Percentiles rank a stretch among this genome's conserved stretches.
Conservation (phyloP, 164 flowering plant species). For the Annona squamosa region DNA sequence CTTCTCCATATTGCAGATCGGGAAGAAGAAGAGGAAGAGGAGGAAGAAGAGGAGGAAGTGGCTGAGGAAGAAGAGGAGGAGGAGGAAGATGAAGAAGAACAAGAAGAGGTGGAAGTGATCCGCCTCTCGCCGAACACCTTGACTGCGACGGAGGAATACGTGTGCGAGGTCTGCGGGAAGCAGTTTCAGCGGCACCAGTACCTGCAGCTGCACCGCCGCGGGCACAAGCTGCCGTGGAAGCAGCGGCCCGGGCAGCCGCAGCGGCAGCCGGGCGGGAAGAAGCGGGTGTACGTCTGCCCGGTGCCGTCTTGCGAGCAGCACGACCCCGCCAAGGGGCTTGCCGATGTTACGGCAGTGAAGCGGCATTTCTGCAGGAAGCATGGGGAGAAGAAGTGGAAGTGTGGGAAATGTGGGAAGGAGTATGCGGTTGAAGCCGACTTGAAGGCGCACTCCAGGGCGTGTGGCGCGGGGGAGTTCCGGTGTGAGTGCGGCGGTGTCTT, state of each 20-base stretch:
- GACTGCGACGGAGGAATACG: conserved; percentile 79
- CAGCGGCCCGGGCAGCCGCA: conserved; percentile 55
- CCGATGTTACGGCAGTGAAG: conserved; percentile 88
- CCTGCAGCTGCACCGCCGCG: conserved; percentile 86
- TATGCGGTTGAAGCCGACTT: conserved; percentile 94
- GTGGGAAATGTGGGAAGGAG: conserved; percentile 78
- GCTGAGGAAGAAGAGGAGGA: neutral
- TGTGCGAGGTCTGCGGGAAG: conserved; percentile 93
- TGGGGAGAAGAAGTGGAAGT: conserved; percentile 80
- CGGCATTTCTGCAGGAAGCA: conserved; percentile 85
- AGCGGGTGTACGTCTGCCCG: conserved; percentile 88
- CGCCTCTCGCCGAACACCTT: conserved; percentile 78
- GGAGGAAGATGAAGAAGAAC: neutral
- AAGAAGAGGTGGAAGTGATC: conserved; percentile 67
- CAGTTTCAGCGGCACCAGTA: conserved; percentile 92
- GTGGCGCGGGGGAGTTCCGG: conserved; percentile 89
- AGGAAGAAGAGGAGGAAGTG: neutral
- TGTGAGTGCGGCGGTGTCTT: conserved; percentile 93
- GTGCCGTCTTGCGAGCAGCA: conserved; percentile 90
- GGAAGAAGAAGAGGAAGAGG: neutral
- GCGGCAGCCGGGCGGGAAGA: conserved; percentile 52
- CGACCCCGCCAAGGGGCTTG: conserved; percentile 83
- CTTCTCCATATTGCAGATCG: neutral
- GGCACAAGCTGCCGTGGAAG: conserved; percentile 97
- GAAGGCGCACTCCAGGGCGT: conserved; percentile 91